Evolutionary conservation across 73 alveolate genomes (phyloP), one percentile per base, ranked within the genome.

Genomic region (Paramecium octaurelia): DNA sequence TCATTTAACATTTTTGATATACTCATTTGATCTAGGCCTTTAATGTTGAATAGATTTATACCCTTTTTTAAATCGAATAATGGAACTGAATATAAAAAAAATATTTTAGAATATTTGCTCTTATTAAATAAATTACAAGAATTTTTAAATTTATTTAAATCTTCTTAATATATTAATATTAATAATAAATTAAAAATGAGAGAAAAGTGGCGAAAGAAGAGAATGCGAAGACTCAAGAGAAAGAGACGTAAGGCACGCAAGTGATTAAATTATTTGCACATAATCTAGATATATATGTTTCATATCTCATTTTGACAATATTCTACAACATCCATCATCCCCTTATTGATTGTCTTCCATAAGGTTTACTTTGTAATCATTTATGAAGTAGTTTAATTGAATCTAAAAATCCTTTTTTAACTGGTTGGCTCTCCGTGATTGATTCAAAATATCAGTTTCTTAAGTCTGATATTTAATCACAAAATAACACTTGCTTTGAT

Each of bases 151-250:
- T 64, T 11, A 64, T 64, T 64, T 64, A 64, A 64, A 64, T 64
- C 84, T 64, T 64, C 50, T 54, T 54, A 1, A 27, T 24, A 31
- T 12, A 64, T 64, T 64, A 64, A 64, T 64, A 64, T 64, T 64
- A 64, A 64, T 27, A 64, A 64, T 64, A 64, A 64, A 54, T 54
- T 18, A 54, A 27, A 64, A 89, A 89, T 89, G 94, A 89, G 94
- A 89, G 94, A 89, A 50, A 89, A 89, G 94, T 89, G 94, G 94
- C 36, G 94, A 89, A 89, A 89, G 94, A 89, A 89, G 91, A 89
- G 94, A 89, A 89, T 89, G 94, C 86, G 94, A 89, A 89, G 94
- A 70, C 84, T 89, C 35, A 89, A 89, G 88, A 89, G 94, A 89
- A 89, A 89, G 92, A 89, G 94, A 89, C 86, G 94, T 59, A 89